phyloP scores from a whole-genome alignment of 192 early-diverging fungal species.

The Helicostylum pulchrum region DNA sequence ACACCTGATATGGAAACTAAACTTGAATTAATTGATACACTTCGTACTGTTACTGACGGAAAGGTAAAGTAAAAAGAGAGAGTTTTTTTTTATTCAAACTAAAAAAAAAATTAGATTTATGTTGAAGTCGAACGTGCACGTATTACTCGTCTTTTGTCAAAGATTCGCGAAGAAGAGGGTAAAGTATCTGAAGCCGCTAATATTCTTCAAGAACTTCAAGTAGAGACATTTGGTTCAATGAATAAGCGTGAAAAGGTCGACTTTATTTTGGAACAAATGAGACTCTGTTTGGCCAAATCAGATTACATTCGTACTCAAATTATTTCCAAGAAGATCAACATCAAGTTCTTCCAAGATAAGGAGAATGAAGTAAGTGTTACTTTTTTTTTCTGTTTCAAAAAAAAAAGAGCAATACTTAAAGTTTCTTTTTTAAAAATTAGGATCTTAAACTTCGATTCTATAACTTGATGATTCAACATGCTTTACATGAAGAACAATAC shows the following conservation, averaged over 20 bases:
- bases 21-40: constrained; percentile 89
- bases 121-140: constrained; percentile 98
- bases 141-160: constrained; percentile 84
- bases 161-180: constrained; percentile 88
- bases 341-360: constrained; percentile 85
- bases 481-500: constrained; percentile 86
- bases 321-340: constrained; percentile 93
- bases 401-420: constrained; percentile 5
- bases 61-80: constrained; percentile 58
- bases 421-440: constrained; percentile 34
- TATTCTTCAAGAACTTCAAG: constrained; percentile 94
- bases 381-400: not conserved
- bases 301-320: constrained; percentile 92
- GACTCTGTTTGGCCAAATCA: constrained; percentile 86
- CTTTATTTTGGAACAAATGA: constrained; percentile 99
- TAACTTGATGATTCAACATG: constrained; percentile 93
- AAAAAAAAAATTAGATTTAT: constrained; percentile 66
- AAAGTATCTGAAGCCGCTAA: constrained; percentile 90
- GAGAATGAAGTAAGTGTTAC: constrained; percentile 66
- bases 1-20: constrained; percentile 79
- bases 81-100: not conserved
- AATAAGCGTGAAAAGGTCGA: constrained; percentile 98
- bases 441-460: constrained; percentile 96
- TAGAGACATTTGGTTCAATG: constrained; percentile 99
- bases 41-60: constrained; percentile 94